Evolutionary conservation across 306 rosid species (phyloP), one percentile per base, ranked within the genome.

Genomic region (Lathyrus tuberosus): DNA sequence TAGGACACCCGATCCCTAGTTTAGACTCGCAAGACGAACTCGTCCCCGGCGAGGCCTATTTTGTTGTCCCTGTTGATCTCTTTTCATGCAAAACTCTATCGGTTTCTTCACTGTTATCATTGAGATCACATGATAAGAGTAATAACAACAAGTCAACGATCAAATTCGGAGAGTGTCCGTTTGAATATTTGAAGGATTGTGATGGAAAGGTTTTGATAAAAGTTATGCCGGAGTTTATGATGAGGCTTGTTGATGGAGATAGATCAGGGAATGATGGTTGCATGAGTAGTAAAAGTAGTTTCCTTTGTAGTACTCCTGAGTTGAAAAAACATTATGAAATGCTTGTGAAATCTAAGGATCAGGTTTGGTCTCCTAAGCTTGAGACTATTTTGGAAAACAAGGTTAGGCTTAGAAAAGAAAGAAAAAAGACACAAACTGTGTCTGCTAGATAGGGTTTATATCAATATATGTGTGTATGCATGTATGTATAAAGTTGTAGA

Each of bases 231-330:
- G 95, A 91, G 82, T 89, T 91, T 69, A 81, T 89, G 11, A 83
- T 71, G 3, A 72, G 78, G 47, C 82, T 89, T 4, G 71, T 91
- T 37, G 65, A 72, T 37, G 69, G 47, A 53, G 33, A 53, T 53
- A 53, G 60, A 47, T 43, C 48, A 18, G 78, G 33, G 57, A 17
- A 26, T 65, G 40, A n/a, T 65, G 22, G 37, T 51, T 62, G 72
- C 33, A 59, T 65, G 3, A 11, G 3, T 30, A 30, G 30, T 5
- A 53, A 18, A 4, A 73, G 57, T 16, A 72, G 68, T 5, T 54
- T 81, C 37, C 77, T 91, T 3, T 91, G 97, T 41, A 91, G 87
- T 61, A 91, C 97, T 7, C 92, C 97, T 13, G 97, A 91, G 79
- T 79, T 91, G 78, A 84, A 87, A 67, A 91, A 84, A 70, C 97